phyloP scores from a whole-genome alignment of 2,329 filamentous ascomycete genomes.

The Aspergillus vadensis region DNA sequence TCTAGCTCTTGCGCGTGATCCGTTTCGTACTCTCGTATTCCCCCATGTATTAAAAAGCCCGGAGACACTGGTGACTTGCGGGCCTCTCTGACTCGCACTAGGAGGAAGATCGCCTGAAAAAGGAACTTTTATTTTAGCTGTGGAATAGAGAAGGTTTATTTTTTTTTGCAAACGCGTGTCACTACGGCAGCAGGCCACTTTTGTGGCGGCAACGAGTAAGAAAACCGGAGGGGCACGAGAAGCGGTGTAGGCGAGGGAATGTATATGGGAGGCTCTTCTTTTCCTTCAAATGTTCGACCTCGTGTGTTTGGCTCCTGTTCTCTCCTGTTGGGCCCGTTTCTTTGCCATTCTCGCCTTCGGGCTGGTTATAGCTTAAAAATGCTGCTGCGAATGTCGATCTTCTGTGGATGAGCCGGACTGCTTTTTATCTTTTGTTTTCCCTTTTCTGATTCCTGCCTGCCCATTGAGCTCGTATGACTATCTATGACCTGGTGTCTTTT shows the following conservation, averaged over 20 bases:
- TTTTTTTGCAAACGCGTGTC: constrained; percentile 26
- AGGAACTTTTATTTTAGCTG: constrained; percentile 42
- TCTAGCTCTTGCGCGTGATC: constrained; percentile 31
- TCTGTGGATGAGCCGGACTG: constrained; percentile 8
- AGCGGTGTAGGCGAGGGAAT: constrained; percentile 21
- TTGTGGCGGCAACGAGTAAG: constrained; percentile 21
- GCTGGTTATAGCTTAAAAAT: constrained; percentile 12
- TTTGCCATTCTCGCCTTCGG: constrained; percentile 21
- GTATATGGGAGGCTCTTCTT: constrained; percentile 24
- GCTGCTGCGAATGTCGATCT: constrained; percentile 16
- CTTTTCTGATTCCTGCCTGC: neutral
- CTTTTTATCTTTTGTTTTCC: too few species aligned
- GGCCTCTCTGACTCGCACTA: constrained; percentile 44
- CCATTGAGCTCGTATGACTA: neutral
- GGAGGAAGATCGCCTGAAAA: constrained; percentile 44
- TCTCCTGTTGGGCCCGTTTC: constrained; percentile 24
- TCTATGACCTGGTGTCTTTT: constrained; percentile 9
- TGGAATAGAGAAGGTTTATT: constrained; percentile 43
- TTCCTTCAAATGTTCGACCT: constrained; percentile 28
- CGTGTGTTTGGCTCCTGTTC: constrained; percentile 28
- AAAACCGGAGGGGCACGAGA: constrained; percentile 17
- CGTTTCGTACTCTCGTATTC: constrained; percentile 42
- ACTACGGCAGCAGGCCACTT: constrained; percentile 20
- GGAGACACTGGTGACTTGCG: constrained; percentile 40
- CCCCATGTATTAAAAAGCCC: constrained; percentile 47